These are phyloP conservation scores for Rubia balearica DNA, from an alignment of 305 asterid genomes.

Conservation along the genomic window DNA sequence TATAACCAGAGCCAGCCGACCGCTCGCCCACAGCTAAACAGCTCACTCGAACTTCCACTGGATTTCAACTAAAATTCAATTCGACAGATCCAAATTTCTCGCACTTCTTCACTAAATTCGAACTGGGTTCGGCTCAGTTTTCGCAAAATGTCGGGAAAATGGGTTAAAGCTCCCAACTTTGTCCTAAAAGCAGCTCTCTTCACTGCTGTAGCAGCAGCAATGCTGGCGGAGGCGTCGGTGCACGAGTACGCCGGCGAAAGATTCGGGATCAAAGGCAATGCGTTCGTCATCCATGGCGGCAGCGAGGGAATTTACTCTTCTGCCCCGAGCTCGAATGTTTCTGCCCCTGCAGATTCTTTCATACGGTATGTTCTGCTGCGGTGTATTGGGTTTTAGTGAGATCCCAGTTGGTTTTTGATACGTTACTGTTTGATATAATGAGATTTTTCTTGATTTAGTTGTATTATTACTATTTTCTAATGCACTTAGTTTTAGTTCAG, in stretches of 20 bases:
- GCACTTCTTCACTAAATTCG: slow-evolving; percentile 2
- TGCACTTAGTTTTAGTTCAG: too few species aligned
- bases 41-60: slow-evolving; percentile 3
- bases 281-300: slow-evolving; percentile 84
- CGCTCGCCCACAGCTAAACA: not conserved
- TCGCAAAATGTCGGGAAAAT: slow-evolving; percentile 45
- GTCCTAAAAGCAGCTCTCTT: slow-evolving; percentile 16
- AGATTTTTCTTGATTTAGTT: not conserved
- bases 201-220: slow-evolving; percentile 12
- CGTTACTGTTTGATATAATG: not conserved
- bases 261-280: slow-evolving; percentile 66
- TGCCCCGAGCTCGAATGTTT: slow-evolving; percentile 37
- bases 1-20: not conserved
- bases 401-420: not conserved
- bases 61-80: not conserved
- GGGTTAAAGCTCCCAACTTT: slow-evolving; percentile 26
- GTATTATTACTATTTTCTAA: not conserved
- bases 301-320: slow-evolving; percentile 92
- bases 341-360: slow-evolving; percentile 51
- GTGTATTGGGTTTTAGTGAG: not conserved
- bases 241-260: slow-evolving; percentile 53
- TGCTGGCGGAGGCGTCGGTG: slow-evolving; percentile 48
- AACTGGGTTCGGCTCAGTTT: slow-evolving; percentile 34
- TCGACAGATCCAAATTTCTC: not conserved
- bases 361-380: slow-evolving; percentile 43